phyloP scores from a whole-genome alignment of 2,329 filamentous ascomycete species.

The Colletotrichum orbiculare region DNA sequence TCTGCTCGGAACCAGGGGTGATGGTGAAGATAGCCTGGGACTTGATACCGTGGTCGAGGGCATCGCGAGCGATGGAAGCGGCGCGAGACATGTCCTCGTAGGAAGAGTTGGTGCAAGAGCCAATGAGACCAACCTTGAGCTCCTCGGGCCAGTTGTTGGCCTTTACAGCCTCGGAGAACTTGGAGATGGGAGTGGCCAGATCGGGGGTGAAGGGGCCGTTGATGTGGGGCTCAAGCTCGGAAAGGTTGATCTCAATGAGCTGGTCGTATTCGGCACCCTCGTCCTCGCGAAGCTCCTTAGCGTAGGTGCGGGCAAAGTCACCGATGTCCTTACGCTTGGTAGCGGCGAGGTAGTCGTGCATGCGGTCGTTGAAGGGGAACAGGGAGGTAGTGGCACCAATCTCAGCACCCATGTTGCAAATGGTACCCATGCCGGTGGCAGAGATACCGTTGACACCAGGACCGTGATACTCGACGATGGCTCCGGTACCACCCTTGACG shows the following conservation, averaged over 20 bases:
- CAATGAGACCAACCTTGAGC: conserved; percentile 95
- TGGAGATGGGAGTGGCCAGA: conserved; percentile 96
- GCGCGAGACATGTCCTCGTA: conserved; percentile 93
- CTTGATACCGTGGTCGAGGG: conserved; percentile 92
- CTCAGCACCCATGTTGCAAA: conserved; percentile 78
- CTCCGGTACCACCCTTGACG: conserved; percentile 97
- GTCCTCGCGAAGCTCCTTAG: conserved; percentile 86
- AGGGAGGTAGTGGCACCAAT: conserved; percentile 90
- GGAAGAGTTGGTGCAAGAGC: conserved; percentile 94
- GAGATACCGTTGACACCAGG: conserved; percentile 80
- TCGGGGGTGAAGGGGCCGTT: conserved; percentile 99
- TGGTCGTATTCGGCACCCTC: conserved; percentile 95
- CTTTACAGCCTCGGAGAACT: conserved; percentile 95
- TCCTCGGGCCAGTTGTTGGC: conserved; percentile 96
- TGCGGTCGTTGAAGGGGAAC: conserved; percentile 98
- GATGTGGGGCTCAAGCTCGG: conserved; percentile 95
- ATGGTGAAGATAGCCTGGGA: conserved; percentile 93
- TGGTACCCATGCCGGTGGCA: conserved; percentile 89
- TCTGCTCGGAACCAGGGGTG: conserved; percentile 96
- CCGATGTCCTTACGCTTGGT: conserved; percentile 93
- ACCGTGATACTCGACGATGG: conserved; percentile 81
- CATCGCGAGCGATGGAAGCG: conserved; percentile 91
- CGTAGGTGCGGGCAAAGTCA: conserved; percentile 87
- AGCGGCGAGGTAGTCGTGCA: conserved; percentile 94
- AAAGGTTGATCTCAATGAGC: conserved; percentile 95